These are phyloP conservation scores for Coniella lustricola DNA, from an alignment of 2,329 filamentous ascomycete species.

Conservation along the genomic window DNA sequence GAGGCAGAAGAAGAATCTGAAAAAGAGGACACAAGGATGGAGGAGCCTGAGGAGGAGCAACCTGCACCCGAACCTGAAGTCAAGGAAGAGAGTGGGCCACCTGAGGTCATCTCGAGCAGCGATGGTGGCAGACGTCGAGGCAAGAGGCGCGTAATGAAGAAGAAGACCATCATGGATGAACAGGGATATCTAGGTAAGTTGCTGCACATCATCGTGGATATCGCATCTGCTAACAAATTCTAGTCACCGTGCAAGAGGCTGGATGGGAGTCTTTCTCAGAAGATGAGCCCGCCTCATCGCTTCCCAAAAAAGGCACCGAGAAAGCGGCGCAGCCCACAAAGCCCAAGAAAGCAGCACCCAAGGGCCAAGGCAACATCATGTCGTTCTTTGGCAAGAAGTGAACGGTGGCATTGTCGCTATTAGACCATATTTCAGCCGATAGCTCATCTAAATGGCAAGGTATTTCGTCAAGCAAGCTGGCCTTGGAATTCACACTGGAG, in stretches of 20 bases:
- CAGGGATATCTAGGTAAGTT: constrained; percentile 83
- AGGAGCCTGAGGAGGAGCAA: constrained; percentile 29
- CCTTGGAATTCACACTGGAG: too few species aligned
- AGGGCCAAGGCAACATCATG: constrained; percentile 78
- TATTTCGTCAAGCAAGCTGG: too few species aligned
- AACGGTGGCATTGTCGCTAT: neutral
- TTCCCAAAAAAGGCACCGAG: constrained; percentile 42
- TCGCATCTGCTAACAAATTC: constrained; percentile 4
- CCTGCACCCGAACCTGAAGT: constrained; percentile 31
- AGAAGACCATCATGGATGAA: constrained; percentile 79
- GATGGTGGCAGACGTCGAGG: constrained; percentile 63
- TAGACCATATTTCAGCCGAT: neutral
- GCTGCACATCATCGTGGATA: constrained; percentile 27
- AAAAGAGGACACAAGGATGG: constrained; percentile 21
- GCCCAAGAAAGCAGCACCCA: constrained; percentile 49
- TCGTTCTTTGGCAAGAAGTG: constrained; percentile 84
- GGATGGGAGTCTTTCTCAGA: constrained; percentile 93
- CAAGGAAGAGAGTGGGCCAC: constrained; percentile 31
- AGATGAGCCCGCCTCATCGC: constrained; percentile 62
- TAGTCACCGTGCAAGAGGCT: constrained; percentile 78
- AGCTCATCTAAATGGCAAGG: neutral
- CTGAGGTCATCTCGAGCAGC: constrained; percentile 46
- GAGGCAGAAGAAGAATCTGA: constrained; percentile 1
- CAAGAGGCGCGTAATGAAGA: constrained; percentile 75
- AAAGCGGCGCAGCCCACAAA: constrained; percentile 39